These are phyloP conservation scores for Diplodia sapinea DNA, from an alignment of 2,329 filamentous ascomycete genomes.

Conservation along the genomic window DNA sequence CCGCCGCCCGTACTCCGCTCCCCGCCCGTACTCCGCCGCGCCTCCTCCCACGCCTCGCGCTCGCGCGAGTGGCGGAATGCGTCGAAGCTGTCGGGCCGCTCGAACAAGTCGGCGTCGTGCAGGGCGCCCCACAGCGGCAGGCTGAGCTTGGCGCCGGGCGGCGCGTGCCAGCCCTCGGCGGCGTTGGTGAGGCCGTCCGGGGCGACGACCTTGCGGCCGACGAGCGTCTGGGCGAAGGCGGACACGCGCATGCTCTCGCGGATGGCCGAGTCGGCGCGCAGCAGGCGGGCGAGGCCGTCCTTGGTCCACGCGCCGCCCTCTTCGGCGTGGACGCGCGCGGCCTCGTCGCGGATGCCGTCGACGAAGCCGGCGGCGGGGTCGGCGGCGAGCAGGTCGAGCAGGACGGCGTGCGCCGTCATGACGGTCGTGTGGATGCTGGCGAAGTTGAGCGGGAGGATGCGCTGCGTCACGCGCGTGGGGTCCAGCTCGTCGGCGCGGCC, in stretches of 20 bases:
- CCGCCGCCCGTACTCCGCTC: neutral
- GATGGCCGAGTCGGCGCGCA: constrained; percentile 40
- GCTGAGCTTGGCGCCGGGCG: constrained; percentile 36
- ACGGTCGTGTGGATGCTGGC: constrained; percentile 65
- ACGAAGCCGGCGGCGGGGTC: constrained; percentile 34
- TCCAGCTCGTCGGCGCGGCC: constrained; percentile 52
- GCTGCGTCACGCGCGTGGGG: constrained; percentile 56
- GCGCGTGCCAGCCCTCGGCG: constrained; percentile 37
- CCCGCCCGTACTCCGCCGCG: neutral
- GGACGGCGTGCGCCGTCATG: constrained; percentile 54
- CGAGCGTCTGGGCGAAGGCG: constrained; percentile 36
- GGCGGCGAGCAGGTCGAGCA: constrained; percentile 34
- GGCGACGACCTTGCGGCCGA: constrained; percentile 39
- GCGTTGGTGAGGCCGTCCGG: constrained; percentile 37
- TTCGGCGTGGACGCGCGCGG: neutral
- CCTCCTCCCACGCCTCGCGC: constrained; percentile 34
- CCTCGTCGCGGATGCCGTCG: constrained; percentile 23
- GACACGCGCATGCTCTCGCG: constrained; percentile 42
- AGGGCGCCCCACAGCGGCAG: constrained; percentile 43
- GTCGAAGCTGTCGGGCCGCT: constrained; percentile 39
- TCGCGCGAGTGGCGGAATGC: constrained; percentile 41
- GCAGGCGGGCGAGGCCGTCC: constrained; percentile 36
- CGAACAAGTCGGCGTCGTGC: constrained; percentile 41
- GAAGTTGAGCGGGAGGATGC: constrained; percentile 63
- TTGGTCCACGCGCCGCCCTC: constrained; percentile 35